Evolutionary conservation across 208 protist genomes (phyloP).

Genomic region (Trypanosoma vivax): DNA sequence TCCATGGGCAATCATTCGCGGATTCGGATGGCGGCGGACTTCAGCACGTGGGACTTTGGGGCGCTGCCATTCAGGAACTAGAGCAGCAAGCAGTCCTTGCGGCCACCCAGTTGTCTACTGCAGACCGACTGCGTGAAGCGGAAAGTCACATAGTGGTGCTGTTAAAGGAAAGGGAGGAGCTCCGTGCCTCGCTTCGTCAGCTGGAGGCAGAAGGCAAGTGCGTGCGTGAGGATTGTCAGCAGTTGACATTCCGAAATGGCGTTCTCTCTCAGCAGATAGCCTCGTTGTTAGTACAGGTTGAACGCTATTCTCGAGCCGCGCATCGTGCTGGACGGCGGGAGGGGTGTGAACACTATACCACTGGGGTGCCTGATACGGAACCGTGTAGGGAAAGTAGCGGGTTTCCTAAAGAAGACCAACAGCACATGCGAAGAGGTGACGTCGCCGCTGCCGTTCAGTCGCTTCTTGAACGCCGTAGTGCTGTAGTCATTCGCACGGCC

Average conservation of each 20-base stretch:
- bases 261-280: conserved; percentile 70
- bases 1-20: conserved; percentile 1
- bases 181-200: conserved; percentile 20
- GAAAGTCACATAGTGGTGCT: conserved; percentile 14
- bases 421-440: conserved; percentile 2
- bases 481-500: background rate
- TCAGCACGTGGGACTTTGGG: conserved; percentile 24
- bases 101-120: conserved; percentile 18
- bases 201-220: conserved; percentile 36
- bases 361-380: conserved; percentile 7
- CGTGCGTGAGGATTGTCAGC: conserved; percentile 45
- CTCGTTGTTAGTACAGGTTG: conserved; percentile 52
- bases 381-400: conserved; percentile 5
- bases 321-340: background rate
- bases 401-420: background rate
- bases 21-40: conserved; percentile 3
- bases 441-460: conserved; percentile 14
- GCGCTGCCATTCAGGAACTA: conserved; percentile 25
- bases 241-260: conserved; percentile 56
- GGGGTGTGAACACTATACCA: background rate
- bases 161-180: background rate
- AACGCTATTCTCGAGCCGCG: conserved; percentile 23
- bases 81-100: conserved; percentile 38
- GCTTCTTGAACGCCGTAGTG: conserved; percentile 14
- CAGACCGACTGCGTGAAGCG: conserved; percentile 19